Conservation (phyloP, 352 stramenopile genomes). For the Phytopythium kandeliae region DNA sequence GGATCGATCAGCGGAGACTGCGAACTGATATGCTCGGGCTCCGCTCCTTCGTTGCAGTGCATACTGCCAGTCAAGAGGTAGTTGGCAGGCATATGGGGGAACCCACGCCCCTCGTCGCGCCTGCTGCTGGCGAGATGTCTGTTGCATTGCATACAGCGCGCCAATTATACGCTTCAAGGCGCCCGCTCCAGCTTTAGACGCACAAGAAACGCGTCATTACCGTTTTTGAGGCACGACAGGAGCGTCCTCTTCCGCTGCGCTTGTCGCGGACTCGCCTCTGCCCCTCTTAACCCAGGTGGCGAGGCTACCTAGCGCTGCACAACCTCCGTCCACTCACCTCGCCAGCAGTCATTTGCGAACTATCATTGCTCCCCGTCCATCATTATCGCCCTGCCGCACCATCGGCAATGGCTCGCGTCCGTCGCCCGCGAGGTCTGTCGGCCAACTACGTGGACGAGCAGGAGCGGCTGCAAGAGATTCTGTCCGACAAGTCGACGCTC, state of each 20-base stretch:
- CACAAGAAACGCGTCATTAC: not conserved
- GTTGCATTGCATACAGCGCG: not conserved
- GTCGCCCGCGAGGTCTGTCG: slow-evolving; percentile 46
- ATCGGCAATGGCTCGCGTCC: slow-evolving; percentile 6
- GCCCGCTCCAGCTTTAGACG: no score
- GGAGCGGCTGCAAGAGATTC: slow-evolving; percentile 48
- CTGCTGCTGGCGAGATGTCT: not conserved
- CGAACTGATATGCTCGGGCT: not conserved
- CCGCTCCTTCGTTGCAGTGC: no score
- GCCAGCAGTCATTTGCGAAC: not conserved
- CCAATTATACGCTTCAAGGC: not conserved
- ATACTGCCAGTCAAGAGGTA: no score
- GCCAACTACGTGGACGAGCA: slow-evolving; percentile 38
- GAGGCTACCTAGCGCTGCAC: no score
- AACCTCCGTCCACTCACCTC: no score
- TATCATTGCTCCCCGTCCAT: not conserved
- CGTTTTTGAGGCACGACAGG: not conserved
- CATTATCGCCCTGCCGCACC: not conserved
- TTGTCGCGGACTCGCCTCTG: not conserved
- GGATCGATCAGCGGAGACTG: slow-evolving; percentile 1
- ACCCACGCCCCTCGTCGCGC: no score
- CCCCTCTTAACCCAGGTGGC: no score
- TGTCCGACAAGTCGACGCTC: slow-evolving; percentile 56
- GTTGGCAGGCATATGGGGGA: no score
- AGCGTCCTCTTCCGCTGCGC: slow-evolving; percentile 1